Evolutionary conservation across 805 yeast genomes (phyloP), one percentile per base, ranked within the genome.

Genomic region (Saturnispora serradocipensis): DNA sequence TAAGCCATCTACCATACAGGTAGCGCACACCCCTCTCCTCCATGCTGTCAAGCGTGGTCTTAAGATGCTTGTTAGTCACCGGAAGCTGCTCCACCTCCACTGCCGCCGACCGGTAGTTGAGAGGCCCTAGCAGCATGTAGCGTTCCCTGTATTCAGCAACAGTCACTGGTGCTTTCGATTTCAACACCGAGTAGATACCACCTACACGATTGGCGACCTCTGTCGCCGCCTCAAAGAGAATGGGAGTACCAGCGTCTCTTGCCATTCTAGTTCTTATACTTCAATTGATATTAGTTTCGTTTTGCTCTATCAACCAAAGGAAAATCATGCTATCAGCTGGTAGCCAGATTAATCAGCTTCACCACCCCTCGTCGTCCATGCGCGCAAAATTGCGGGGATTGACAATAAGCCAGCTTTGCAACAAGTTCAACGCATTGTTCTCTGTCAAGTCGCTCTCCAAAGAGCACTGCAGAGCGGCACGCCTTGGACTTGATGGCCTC

Each of bases 201-300:
- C 99, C 99, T 22, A 91, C 98, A 61, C 95, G 77, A 73, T 93
- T 90, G 61, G 98, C 98, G 48, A 91, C 97, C 67, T 91, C 99
- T 2, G 99, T 91, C 55, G 98, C 96, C 44, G 88, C 85, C 72
- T 91, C 99, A 63, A 91, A 89, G 47, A 93, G 76, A 51, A 90
- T 73, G 65, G 88, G 97, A 67, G 87, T 84, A 61, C 84, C 80
- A 55, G 91, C 82, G 73, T 88, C 96, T 70, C 98, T 80, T 30
- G 85, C 72, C 88, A 85, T 84, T 46, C 20, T 35, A 27, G 15
- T n/a, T 5, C 16, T 34, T 15, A 11, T 20, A 39, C 8, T 24
- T 22, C 9, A 22, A 10, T 40, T 20, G 28, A 11, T 22, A 35
- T 30, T 11, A 9, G 34, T 30, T 8, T 13, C 15, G 34, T 38